Evolutionary conservation across 2,329 filamentous ascomycete genomes (phyloP), one percentile per base, ranked within the genome.

Genomic region (Cladophialophora psammophila): DNA sequence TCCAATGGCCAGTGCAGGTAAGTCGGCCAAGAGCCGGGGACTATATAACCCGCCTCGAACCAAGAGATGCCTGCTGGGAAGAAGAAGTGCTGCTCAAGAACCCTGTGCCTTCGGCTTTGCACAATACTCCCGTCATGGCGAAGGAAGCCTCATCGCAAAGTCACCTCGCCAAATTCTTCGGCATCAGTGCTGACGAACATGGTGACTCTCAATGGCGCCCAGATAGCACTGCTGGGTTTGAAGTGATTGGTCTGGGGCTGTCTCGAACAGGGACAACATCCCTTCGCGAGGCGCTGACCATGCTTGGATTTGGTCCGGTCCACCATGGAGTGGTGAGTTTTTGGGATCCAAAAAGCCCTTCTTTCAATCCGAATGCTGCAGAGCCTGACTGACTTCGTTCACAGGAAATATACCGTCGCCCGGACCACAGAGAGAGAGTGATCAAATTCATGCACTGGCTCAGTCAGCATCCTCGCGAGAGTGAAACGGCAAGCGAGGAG

Each of bases 171-270:
- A 55, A 55, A n/a, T 20, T 32, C 32, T 55, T 55, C 18, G 53
- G 53, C 6, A 55, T 55, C 20, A 31, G 20, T 7, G 53, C 53
- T n/a, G 53, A 55, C 26, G 53, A 55, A 55, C 53, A 55, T 35
- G 53, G 53, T 32, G 20, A 20, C 4, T 32, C 26, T 32, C 53
- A 55, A 55, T 55, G 53, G 53, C n/a, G 32, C 32, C 53, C 53
- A 7, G 54, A 31, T 26, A 42, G 54, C 35, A 31, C 36, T 20
- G 54, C 35, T 42, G 34, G 40, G 26, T 36, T 57, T 18, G 54
- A 57, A 35, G 54, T 57, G 15, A 57, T 57, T 57, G 32, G 54
- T 20, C 54, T 57, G 9, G 54, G 54, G 4, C n/a, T 57, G 20
- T 38, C 34, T 9, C 32, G 54, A 8, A 57, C 54, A 42, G 54